These are phyloP conservation scores for Lonicera japonica DNA, from an alignment of 129 eudicot species.

Conservation along the genomic window DNA sequence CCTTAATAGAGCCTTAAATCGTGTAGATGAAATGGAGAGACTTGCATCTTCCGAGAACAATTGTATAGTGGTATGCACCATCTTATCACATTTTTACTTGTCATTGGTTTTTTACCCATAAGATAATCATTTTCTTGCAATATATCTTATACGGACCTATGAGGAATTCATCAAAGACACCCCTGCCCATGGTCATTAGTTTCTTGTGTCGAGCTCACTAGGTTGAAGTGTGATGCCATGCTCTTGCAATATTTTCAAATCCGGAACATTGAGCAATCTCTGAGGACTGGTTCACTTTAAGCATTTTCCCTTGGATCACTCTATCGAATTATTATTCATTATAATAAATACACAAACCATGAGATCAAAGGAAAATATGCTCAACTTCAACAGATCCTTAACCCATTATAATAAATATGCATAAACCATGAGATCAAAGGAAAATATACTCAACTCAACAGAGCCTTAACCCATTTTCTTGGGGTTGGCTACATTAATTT, in stretches of 20 bases:
- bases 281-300: neutral
- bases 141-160: neutral
- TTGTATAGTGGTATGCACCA: constrained; percentile 78
- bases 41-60: constrained; percentile 92
- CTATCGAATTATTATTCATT: too few species aligned
- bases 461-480: too few species aligned
- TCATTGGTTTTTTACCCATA: neutral
- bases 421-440: too few species aligned
- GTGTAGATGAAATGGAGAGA: constrained; percentile 84
- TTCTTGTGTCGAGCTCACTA: neutral
- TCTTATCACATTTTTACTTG: constrained; percentile 10
- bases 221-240: constrained; percentile 2
- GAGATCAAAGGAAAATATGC: too few species aligned
- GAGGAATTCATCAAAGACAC: neutral
- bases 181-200: neutral
- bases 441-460: too few species aligned
- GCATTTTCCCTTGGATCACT: too few species aligned
- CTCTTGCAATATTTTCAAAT: constrained; percentile 5
- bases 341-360: too few species aligned
- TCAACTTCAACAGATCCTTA: too few species aligned
- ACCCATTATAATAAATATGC: too few species aligned
- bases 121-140: neutral
- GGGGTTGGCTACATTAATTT: too few species aligned
- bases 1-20: constrained; percentile 75
- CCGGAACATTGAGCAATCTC: neutral